Evolutionary conservation across 768 basidiomycete genomes (phyloP), one percentile per base, ranked within the genome.

Genomic region (Suillus tomentosus): DNA sequence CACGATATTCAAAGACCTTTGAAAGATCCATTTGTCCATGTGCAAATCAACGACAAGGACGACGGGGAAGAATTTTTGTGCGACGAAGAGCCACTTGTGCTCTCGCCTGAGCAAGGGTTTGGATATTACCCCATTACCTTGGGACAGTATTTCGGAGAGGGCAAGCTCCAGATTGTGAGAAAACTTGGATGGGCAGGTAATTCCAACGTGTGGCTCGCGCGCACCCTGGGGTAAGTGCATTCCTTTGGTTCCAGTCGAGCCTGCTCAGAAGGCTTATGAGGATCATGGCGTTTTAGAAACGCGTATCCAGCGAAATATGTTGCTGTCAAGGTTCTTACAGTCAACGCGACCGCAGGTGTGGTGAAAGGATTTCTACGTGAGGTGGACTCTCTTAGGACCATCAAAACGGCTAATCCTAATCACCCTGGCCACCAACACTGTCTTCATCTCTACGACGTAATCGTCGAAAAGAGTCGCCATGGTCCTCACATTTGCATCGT

Each of bases 401-500:
- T 53, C 51, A 64, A 62, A 47, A 64, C 39, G n/a, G 42, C 62
- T 31, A 61, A 62, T 64, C 64, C 64, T 48, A 27, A 64, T 8
- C 64, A 64, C 24, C 64, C 64, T 5, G 64, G 64, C 37, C 55
- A 50, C 50, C 36, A 65, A 43, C 63, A 65, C 50, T 65, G 64
- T 13, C 63, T 66, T 31, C n/a, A 8, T 39, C 56, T 66, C 19
- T 51, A 61, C 22, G 65, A 66, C n/a, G 13, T 42, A 57, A n/a
- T 66, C 27, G 19, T 24, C 14, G 43, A 17, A 13, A 62, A 24
- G 15, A 66, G 65, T 9, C 40, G 66, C 13, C 65, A 66, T 61
- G 65, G 65, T 27, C 65, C 65, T 59, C 65, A 66, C 65, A 57
- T 66, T 10, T 66, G 59, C 45, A n/a, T 66, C 39, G 22, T 65